Percentiles rank a stretch among this genome's conserved stretches.
These are phyloP conservation scores for Domatiomyces globalis DNA, from an alignment of 2,329 filamentous ascomycete species.

Conservation along the genomic window DNA sequence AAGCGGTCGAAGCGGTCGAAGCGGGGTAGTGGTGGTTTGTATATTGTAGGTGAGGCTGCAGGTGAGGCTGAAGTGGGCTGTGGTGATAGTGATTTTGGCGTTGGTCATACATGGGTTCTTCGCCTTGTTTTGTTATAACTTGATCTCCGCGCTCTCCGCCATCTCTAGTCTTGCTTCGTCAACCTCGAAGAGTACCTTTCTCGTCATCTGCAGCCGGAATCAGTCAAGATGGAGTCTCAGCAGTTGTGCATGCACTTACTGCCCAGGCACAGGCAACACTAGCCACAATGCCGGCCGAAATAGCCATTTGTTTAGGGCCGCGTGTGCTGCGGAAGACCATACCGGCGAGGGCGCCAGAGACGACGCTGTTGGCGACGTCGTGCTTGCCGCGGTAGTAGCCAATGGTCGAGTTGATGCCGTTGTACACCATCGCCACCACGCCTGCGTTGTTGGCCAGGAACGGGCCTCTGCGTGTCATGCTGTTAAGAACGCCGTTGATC, in stretches of 20 bases:
- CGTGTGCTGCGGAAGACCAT: constrained; percentile 95
- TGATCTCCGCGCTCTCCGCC: neutral
- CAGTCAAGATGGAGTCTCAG: constrained; percentile 11
- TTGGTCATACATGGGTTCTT: no score
- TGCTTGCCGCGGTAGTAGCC: constrained; percentile 71
- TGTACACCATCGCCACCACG: constrained; percentile 92
- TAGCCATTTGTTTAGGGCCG: constrained; percentile 80
- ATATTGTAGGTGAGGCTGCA: neutral
- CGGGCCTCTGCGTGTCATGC: constrained; percentile 79
- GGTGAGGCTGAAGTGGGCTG: neutral
- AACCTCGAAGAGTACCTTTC: constrained; percentile 36
- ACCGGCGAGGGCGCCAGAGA: constrained; percentile 73
- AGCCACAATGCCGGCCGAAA: constrained; percentile 81
- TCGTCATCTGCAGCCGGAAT: constrained; percentile 29
- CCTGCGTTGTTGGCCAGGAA: constrained; percentile 94
- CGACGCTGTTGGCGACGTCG: constrained; percentile 76
- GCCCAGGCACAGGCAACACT: constrained; percentile 77
- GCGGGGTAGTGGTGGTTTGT: neutral
- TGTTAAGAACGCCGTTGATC: constrained; percentile 88
- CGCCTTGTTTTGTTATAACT: neutral
- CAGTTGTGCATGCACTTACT: constrained; percentile 44
- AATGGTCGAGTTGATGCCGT: constrained; percentile 74
- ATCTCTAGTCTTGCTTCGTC: constrained; percentile 9
- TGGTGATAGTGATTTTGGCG: no score
- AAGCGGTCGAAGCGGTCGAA: no score